Evolutionary conservation across 257 asterid species (phyloP).

Genomic region (Schizonepeta tenuifolia): DNA sequence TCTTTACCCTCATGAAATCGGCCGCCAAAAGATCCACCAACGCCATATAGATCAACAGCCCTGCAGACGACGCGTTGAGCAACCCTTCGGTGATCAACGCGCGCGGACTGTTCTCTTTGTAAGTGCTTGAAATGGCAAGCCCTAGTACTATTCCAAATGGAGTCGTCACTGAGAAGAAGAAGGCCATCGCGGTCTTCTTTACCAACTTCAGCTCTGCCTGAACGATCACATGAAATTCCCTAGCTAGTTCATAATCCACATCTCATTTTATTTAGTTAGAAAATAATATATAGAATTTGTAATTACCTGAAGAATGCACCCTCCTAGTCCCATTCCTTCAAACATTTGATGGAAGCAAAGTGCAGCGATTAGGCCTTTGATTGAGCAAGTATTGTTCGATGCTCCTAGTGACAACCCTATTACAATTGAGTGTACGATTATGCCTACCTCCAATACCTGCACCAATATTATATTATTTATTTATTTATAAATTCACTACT

Average conservation of each 20-base stretch:
- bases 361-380: slow-evolving; percentile 44
- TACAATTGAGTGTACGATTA: slow-evolving; percentile 43
- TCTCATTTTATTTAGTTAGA: too few species aligned
- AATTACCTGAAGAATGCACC: slow-evolving; percentile 49
- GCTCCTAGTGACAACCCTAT: slow-evolving; percentile 45
- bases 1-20: slow-evolving; percentile 53
- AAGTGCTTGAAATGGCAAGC: slow-evolving; percentile 41
- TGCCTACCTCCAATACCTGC: slow-evolving; percentile 47
- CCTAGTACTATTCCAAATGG: slow-evolving; percentile 70
- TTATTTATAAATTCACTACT: too few species aligned
- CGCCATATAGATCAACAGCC: slow-evolving; percentile 61
- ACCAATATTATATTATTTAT: too few species aligned
- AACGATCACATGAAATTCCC: not conserved
- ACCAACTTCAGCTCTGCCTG: slow-evolving; percentile 48
- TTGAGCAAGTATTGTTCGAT: slow-evolving; percentile 45
- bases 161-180: slow-evolving; percentile 57
- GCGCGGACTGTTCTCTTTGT: slow-evolving; percentile 56
- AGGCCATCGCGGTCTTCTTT: slow-evolving; percentile 56
- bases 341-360: slow-evolving; percentile 53
- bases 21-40: slow-evolving; percentile 65
- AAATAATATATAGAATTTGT: not conserved
- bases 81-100: slow-evolving; percentile 56
- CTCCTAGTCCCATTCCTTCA: slow-evolving; percentile 49
- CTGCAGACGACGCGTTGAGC: slow-evolving; percentile 57
- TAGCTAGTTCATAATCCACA: not conserved